Evolutionary conservation across 2,329 filamentous ascomycete genomes (phyloP), one percentile per base, ranked within the genome.

Genomic region (Aspergillus sp.): DNA sequence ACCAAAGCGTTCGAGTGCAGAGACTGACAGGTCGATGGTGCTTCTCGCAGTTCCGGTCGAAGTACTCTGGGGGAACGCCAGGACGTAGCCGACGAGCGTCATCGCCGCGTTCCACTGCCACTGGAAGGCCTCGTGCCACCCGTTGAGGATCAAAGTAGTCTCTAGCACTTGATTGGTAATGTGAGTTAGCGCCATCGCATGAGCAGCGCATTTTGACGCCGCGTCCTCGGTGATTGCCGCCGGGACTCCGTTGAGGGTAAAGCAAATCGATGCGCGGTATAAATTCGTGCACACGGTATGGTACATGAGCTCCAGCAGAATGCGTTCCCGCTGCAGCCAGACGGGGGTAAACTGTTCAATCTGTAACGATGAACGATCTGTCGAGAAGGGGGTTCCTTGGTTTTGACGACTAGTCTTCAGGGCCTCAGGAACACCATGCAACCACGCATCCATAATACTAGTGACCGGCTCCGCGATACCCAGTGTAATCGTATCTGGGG

Each of bases 21-120:
- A 48, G 64, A 80, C 43, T 68, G 78, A 60, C 70, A 76, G 62
- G 66, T 72, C 61, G 66, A 80, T 58, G 6, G 70, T 68, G 11
- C 58, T 41, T 3, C 26, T 53, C 6, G 65, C 67, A 8, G 62
- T 48, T 4, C 2, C 5, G 5, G 48, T 5, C 1, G 17, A 13
- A 13, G 34, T 3, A 17, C 20, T 4, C 7, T 12, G 61, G 0
- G 72, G 72, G 32, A 74, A 68, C 0, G 67, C 70, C 0, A 74
- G 59, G 2, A 74, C 49, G 55, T 72, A 75, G 3, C 69, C 74
- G 8, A 74, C 58, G 3, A 75, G 53, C 6, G 71, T 71, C 53
- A 75, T 68, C 48, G 70, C 65, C 12, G 70, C 61, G 56, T 66
- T 69, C 70, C 70, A 72, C 49, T 70, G 67, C 22, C 55, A 64